Evolutionary conservation across 2,329 filamentous ascomycete species (phyloP), one percentile per base, ranked within the genome.

Genomic region (Xylaria sp.): DNA sequence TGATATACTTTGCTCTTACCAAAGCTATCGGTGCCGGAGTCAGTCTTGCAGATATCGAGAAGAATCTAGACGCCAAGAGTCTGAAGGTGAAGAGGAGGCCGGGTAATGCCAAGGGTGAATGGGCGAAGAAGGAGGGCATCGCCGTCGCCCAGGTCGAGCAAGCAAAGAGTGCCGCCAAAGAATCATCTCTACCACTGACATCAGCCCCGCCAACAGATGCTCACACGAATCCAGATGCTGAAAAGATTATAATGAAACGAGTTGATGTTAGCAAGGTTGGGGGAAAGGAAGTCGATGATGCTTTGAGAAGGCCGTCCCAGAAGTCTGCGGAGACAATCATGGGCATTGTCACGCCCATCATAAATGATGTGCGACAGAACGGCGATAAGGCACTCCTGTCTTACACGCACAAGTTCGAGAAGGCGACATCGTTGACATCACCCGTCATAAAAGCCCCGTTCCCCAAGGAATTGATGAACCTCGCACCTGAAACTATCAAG

Each of bases 371-470:
- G 58, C 91, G 89, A 59, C 84, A 87, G 45, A 87, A 91, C 35
- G 95, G 95, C 56, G 95, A 99, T 78, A 90, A 90, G 71, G 94
- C 92, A 2, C 84, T 99, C 23, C 84, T 99, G 46, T 90, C 91
- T 53, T 98, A 97, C 78, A 98, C 95, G 1, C 94, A 97, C 84
- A 97, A 96, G 77, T 99, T 99, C 70, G 95, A 99, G 75, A 97
- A 94, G 80, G 95, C 94, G 0, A 96, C 92, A 0, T 94, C 92
- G 2, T 82, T 99, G 63, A 95, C 87, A 14, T 94, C 93, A 0
- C 92, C 94, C 0, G 93, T 99, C 14, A 83, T 99, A 66, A 90
- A 88, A 72, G 94, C 95, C 0, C 95, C 95, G 0, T 99, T 97
- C 82, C 89, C 92, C 0, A 79, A 89, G 68, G 86, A 89, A 62